Conservation (phyloP, 176 grass and related monocot species). For the Puya raimondii region DNA sequence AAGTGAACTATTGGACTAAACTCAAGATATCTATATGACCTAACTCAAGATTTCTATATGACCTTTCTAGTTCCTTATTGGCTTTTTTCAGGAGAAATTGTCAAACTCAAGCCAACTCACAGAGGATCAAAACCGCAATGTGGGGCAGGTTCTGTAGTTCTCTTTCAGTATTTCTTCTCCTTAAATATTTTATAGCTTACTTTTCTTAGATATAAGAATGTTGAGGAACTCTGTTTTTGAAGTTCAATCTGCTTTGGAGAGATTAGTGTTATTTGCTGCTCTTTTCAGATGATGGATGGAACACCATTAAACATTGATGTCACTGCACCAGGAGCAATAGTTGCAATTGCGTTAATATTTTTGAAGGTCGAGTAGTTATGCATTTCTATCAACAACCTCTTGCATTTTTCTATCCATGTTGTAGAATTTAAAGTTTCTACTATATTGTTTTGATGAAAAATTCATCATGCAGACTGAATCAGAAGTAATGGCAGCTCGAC, state of each 20-base stretch:
- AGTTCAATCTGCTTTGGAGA: background rate
- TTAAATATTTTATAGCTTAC: background rate
- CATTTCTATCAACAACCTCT: background rate
- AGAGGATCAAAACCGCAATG: slow-evolving; percentile 51
- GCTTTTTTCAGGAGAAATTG: slow-evolving; percentile 45
- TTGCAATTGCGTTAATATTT: slow-evolving; percentile 90
- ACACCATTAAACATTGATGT: slow-evolving; percentile 90
- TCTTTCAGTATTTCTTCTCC: background rate
- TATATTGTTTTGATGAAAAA: slow-evolving; percentile 13
- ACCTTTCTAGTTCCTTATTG: slow-evolving; percentile 19
- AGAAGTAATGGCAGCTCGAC: slow-evolving; percentile 71
- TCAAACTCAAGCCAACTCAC: slow-evolving; percentile 26
- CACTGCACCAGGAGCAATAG: slow-evolving; percentile 91
- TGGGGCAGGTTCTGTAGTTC: slow-evolving; percentile 39
- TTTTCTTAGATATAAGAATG: background rate
- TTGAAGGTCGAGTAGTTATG: slow-evolving; percentile 43
- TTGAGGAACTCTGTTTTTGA: no score
- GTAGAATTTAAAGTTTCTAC: background rate
- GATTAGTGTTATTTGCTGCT: slow-evolving; percentile 6
- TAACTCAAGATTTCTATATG: slow-evolving; percentile 2
- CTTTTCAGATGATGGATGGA: slow-evolving; percentile 76
- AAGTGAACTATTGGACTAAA: background rate
- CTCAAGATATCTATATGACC: slow-evolving; percentile 8
- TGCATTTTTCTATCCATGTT: background rate
- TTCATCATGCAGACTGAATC: slow-evolving; percentile 59